These are phyloP conservation scores for Penicillium crystallinum DNA, from an alignment of 495 filamentous ascomycete genomes.

Conservation along the genomic window DNA sequence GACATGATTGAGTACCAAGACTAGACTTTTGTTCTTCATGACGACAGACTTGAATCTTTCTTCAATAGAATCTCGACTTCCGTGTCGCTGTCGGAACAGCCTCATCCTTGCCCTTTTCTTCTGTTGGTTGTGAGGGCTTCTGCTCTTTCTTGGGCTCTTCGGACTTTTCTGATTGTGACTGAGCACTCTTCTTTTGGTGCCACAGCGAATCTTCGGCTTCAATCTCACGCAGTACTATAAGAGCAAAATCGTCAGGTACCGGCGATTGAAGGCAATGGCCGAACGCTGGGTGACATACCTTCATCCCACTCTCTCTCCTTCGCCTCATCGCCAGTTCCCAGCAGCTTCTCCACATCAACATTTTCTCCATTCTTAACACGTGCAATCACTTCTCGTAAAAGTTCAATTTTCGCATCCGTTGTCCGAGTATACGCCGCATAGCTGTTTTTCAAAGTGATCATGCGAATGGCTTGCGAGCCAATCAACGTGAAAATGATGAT, in stretches of 20 bases:
- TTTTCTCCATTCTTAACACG: slow-evolving; percentile 78
- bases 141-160: slow-evolving; percentile 3
- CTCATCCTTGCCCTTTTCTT: slow-evolving; percentile 15
- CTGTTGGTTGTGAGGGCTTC: slow-evolving; percentile 5
- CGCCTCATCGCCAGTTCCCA: slow-evolving; percentile 73
- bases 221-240: slow-evolving; percentile 69
- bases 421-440: slow-evolving; percentile 64
- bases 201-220: slow-evolving; percentile 69
- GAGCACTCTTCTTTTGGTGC: slow-evolving; percentile 32
- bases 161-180: neutral
- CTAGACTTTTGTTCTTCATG: neutral
- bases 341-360: slow-evolving; percentile 77
- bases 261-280: neutral
- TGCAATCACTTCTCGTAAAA: slow-evolving; percentile 78
- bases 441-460: slow-evolving; percentile 74
- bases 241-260: slow-evolving; percentile 12
- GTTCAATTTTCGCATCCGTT: slow-evolving; percentile 70
- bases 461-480: slow-evolving; percentile 89
- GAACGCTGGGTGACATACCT: slow-evolving; percentile 42
- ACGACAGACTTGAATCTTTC: neutral
- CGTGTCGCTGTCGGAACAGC: slow-evolving; percentile 18
- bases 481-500: slow-evolving; percentile 88
- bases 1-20: neutral
- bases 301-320: slow-evolving; percentile 87
- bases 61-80: slow-evolving; percentile 35